Evolutionary conservation across 225 moss, liverwort and hornwort genomes (phyloP).

Genomic region (Polytrichum commune): DNA sequence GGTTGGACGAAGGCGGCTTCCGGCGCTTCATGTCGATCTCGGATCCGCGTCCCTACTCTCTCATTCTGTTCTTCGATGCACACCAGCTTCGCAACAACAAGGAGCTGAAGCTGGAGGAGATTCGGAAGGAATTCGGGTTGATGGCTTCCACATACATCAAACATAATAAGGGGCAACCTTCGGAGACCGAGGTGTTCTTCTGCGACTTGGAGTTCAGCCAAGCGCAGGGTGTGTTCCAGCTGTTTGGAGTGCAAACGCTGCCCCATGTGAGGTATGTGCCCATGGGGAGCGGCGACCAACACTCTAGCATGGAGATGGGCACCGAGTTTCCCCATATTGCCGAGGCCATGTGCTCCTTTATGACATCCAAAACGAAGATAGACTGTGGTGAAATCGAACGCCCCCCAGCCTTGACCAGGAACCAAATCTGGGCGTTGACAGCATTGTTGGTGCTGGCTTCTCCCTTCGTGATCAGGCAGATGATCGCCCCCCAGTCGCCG

Average conservation of each 20-base stretch:
- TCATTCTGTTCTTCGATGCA: constrained; percentile 82
- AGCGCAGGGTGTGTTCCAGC: constrained; percentile 60
- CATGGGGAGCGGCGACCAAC: constrained; percentile 43
- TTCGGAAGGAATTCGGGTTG: constrained; percentile 59
- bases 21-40: constrained; percentile 44
- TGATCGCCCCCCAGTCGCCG: constrained; percentile 27
- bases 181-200: constrained; percentile 62
- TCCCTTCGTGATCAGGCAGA: constrained; percentile 59
- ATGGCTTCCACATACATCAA: constrained; percentile 55
- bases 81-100: constrained; percentile 61
- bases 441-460: constrained; percentile 53
- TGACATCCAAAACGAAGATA: constrained; percentile 54
- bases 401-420: constrained; percentile 65
- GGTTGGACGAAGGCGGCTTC: constrained; percentile 54
- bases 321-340: constrained; percentile 48
- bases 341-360: constrained; percentile 66
- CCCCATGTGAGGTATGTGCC: constrained; percentile 66
- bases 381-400: constrained; percentile 71
- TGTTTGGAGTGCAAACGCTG: constrained; percentile 70
- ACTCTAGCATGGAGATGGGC: constrained; percentile 56
- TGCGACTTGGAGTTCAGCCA: constrained; percentile 75
- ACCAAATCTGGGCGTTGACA: constrained; percentile 52
- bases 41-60: constrained; percentile 55
- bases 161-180: constrained; percentile 38
- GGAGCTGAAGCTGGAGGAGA: constrained; percentile 66